phyloP scores from a whole-genome alignment of 2,329 filamentous ascomycete genomes.

The Gaeumannomyces sp. region DNA sequence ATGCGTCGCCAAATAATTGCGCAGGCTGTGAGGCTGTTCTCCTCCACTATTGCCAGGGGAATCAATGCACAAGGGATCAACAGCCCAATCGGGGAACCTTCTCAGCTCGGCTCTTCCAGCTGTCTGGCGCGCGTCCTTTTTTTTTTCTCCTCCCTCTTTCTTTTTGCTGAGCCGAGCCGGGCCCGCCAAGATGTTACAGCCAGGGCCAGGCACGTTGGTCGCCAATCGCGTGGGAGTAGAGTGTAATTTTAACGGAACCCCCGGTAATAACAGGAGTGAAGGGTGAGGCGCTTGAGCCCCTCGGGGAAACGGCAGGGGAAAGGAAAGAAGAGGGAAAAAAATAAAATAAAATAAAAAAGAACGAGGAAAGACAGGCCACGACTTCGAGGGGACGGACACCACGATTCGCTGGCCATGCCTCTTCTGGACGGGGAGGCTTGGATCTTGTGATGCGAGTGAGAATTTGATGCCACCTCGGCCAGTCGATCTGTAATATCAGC shows the following conservation, averaged over 20 bases:
- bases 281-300: not conserved
- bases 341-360: not conserved
- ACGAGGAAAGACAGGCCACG: not conserved
- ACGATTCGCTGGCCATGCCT: not conserved
- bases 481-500: too few relatives aligned
- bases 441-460: not conserved
- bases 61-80: not conserved
- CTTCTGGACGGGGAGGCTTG: not conserved
- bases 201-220: not conserved
- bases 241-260: not conserved
- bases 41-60: not conserved
- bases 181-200: not conserved
- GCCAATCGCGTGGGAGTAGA: not conserved
- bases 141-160: not conserved
- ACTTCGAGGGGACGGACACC: not conserved
- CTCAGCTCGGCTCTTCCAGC: not conserved
- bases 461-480: not conserved
- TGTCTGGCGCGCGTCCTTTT: not conserved
- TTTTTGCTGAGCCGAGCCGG: not conserved
- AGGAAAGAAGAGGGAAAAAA: not conserved
- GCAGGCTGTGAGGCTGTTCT: not conserved
- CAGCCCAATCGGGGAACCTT: not conserved
- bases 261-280: not conserved
- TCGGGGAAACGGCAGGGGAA: not conserved
- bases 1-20: not conserved